These are phyloP conservation scores for Paracamarosporium sp. DNA, from an alignment of 2,329 filamentous ascomycete genomes.

Conservation along the genomic window DNA sequence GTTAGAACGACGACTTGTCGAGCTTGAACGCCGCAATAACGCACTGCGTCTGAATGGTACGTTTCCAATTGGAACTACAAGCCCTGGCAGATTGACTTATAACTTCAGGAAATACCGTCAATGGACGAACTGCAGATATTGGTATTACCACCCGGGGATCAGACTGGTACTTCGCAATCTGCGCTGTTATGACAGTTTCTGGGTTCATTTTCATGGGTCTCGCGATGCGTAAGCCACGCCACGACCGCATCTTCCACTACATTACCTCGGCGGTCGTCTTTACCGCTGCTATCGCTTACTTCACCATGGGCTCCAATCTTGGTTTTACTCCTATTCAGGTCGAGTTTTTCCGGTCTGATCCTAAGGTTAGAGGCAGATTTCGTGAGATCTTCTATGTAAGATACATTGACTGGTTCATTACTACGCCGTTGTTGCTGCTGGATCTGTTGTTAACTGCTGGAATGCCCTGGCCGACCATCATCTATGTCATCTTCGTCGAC, in stretches of 20 bases:
- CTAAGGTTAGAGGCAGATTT: conserved; percentile 57
- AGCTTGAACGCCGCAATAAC: conserved; percentile 12
- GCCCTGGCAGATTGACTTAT: too few relatives aligned
- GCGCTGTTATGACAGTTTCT: conserved; percentile 63
- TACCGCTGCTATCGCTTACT: conserved; percentile 68
- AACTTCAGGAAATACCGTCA: conserved; percentile 50
- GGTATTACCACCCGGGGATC: conserved; percentile 66
- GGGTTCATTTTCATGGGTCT: conserved; percentile 62
- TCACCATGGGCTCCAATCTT: conserved; percentile 70
- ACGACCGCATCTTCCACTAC: conserved; percentile 69
- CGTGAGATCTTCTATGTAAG: conserved; percentile 72
- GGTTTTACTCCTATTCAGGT: conserved; percentile 69
- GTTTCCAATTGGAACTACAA: background rate
- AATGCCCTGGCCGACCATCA: conserved; percentile 68
- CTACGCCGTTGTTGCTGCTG: conserved; percentile 68
- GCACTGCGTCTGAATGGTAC: conserved; percentile 16
- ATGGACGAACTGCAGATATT: conserved; percentile 58
- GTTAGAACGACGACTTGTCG: background rate
- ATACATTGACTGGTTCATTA: conserved; percentile 71
- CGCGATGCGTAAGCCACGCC: conserved; percentile 60
- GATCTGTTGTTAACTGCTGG: conserved; percentile 70
- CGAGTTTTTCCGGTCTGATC: conserved; percentile 59
- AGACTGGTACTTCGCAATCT: conserved; percentile 69
- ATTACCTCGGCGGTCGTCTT: conserved; percentile 66
- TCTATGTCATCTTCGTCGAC: conserved; percentile 68